Evolutionary conservation across 176 grass and related monocot genomes (phyloP), one percentile per base, ranked within the genome.

Genomic region (Triticum turgidum): DNA sequence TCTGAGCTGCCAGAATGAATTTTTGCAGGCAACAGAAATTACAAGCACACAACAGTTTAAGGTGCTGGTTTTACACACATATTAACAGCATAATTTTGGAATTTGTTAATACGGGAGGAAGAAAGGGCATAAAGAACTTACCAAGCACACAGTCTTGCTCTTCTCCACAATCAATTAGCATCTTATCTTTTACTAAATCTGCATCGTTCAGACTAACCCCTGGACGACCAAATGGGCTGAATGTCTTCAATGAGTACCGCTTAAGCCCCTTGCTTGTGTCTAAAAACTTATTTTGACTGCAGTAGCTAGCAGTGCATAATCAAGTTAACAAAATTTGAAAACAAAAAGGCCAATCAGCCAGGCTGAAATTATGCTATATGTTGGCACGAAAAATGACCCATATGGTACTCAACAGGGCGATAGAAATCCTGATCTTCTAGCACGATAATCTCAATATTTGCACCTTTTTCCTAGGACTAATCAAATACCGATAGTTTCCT

Each of bases 91-190:
- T 6, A 17, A 52, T 11, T 65, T 34, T 80, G 38, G 7, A 61
- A 29, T 4, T 82, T 86, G 8, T 79, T 52, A 33, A 14, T 77
- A 59, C 14, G 29, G 56, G 67, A 79, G 33, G 58, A 65, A 87
- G 79, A 9, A 75, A 5, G 39, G 32, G 13, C 32, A 41, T 10
- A 33, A 44, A 89, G 65, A 80, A 84, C 93, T 80, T 95, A 95
- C 93, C 93, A 21, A 95, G 81, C 49, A 95, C 93, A 80, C 93
- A 95, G 65, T 95, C 90, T 84, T 95, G 85, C 59, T 92, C 93
- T 86, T 95, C 93, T 88, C 90, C 93, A 15, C 93, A 95, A 56
- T 95, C 93, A 65, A 95, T 87, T 66, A 95, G 88, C 45, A 95
- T 83, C 79, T 84, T 95, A 44, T 90, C 82, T 7, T 88, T 92